phyloP scores from a whole-genome alignment of 345 rosid species.

The Rhodamnia argentea region DNA sequence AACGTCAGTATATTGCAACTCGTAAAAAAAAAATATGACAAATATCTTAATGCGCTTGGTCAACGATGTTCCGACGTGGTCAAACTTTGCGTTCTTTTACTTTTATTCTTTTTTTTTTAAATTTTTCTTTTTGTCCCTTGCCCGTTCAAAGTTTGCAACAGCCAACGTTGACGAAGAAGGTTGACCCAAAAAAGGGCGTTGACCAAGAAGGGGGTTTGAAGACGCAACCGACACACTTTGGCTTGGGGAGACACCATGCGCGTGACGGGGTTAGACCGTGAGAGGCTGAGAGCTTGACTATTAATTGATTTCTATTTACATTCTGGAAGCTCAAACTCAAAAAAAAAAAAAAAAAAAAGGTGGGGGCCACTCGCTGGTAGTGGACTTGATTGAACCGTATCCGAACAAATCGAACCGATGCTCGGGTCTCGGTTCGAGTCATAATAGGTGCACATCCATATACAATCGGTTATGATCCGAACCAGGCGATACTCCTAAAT shows the following conservation, averaged over 20 bases:
- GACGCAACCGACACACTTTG: not conserved
- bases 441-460: not conserved
- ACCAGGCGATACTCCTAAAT: too few relatives aligned
- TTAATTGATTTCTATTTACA: not conserved
- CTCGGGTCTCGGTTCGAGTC: not conserved
- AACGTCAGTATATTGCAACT: too few relatives aligned
- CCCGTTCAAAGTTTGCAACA: not conserved
- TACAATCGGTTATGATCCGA: not conserved
- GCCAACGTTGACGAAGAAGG: not conserved
- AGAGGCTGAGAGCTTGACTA: not conserved
- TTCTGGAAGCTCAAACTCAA: not conserved
- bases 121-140: not conserved
- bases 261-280: too few relatives aligned
- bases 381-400: not conserved
- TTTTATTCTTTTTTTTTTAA: not conserved
- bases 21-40: too few relatives aligned
- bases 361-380: too few relatives aligned
- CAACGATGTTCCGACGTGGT: not conserved
- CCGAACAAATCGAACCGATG: rapidly evolving
- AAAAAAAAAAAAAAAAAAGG: too few relatives aligned
- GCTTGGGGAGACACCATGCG: not conserved
- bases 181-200: not conserved
- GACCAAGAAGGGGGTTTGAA: not conserved
- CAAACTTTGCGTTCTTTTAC: not conserved
- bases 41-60: not conserved